Base-by-base conservation (phyloP, 2,329 filamentous ascomycete genomes). In the Colletotrichum endophyticum region DNA sequence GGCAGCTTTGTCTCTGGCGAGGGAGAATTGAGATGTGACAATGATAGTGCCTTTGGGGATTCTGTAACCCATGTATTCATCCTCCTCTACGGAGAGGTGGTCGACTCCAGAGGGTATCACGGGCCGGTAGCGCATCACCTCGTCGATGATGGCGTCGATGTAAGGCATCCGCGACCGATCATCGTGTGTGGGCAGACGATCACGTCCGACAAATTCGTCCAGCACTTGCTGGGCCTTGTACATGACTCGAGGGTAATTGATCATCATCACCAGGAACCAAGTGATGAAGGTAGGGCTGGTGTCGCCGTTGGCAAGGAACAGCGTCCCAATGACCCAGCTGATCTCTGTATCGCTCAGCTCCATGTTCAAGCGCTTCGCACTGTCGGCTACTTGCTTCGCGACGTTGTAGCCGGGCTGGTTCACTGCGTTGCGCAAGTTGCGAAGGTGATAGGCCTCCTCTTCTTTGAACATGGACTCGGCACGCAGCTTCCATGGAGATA, bases 21-120 rank as follows among this genome's bases (percentile, higher is more conserved):
- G 83, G 59, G 83, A 82, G 79, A 83, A 89, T 34, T 82, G 79
- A 39, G 88, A 89, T 8, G 84, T 77, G 16, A 89, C 78, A 8
- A 90, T 80, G 6, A 84, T 83, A 6, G 82, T 74, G 1, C 79
- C 82, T 22, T 82, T 81, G 1, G 83, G 83, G 3, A 84, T 83
- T 0, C 72, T 70, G 62, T 82, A 84, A 1, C 80, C 81, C 5
- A 73, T 63, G 15, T 80, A 83, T 1, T 72, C 68, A 7, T 81
- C 68, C 3, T 84, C 83, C 62, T 83, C 83, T 2, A 81, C 79
- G 1, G 87, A 84, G 2, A 82, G 79, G 73, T 88, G 85, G 1
- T 84, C 81, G 5, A 89, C 81, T 1, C 83, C 81, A 5, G 86
- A 80, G 0, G 85, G 84, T 0, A 81, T 77, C 5, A 84, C 78